Percentiles rank a stretch among this genome's conserved stretches.
Conservation (phyloP, 2,329 filamentous ascomycete genomes). For the Cytospora schulzeri region DNA sequence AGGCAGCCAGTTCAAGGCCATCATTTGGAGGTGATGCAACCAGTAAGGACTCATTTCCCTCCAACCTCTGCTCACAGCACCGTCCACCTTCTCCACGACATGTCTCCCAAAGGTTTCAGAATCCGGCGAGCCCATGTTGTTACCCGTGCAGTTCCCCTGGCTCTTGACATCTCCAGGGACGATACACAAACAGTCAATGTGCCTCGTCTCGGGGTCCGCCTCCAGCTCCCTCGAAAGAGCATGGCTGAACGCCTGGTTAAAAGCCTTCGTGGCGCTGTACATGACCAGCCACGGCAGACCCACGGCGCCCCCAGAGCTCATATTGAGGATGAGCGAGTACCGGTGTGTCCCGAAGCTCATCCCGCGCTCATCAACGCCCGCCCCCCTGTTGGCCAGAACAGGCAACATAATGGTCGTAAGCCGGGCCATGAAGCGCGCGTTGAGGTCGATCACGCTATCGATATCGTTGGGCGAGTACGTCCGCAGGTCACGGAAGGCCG, state of each 20-base stretch:
- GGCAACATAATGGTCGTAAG: slow-evolving; percentile 38
- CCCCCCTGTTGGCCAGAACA: slow-evolving; percentile 28
- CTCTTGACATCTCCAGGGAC: slow-evolving; percentile 35
- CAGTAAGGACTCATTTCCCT: slow-evolving; percentile 34
- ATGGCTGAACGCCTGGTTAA: slow-evolving; percentile 35
- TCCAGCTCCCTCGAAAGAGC: slow-evolving; percentile 36
- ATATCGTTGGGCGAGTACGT: slow-evolving; percentile 36
- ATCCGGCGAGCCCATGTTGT: slow-evolving; percentile 27
- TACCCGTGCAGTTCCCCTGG: slow-evolving; percentile 31
- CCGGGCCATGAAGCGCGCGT: slow-evolving; percentile 41
- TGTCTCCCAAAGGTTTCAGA: slow-evolving; percentile 27
- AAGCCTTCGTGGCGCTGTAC: slow-evolving; percentile 38
- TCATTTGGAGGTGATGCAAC: slow-evolving; percentile 31
- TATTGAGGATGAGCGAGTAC: slow-evolving; percentile 36
- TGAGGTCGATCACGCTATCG: slow-evolving; percentile 37
- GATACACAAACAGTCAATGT: slow-evolving; percentile 36
- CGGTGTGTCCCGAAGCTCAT: slow-evolving; percentile 13
- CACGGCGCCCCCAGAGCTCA: slow-evolving; percentile 33
- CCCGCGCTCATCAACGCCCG: slow-evolving; percentile 12
- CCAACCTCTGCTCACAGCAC: slow-evolving; percentile 31
- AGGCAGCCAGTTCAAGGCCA: slow-evolving; percentile 11
- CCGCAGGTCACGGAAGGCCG: slow-evolving; percentile 34
- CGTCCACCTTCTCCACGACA: slow-evolving; percentile 31
- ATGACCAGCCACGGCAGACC: slow-evolving; percentile 36
- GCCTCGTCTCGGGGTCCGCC: slow-evolving; percentile 28